Base-by-base conservation (phyloP, 805 yeast genomes). In the Saturnispora mendoncae region DNA sequence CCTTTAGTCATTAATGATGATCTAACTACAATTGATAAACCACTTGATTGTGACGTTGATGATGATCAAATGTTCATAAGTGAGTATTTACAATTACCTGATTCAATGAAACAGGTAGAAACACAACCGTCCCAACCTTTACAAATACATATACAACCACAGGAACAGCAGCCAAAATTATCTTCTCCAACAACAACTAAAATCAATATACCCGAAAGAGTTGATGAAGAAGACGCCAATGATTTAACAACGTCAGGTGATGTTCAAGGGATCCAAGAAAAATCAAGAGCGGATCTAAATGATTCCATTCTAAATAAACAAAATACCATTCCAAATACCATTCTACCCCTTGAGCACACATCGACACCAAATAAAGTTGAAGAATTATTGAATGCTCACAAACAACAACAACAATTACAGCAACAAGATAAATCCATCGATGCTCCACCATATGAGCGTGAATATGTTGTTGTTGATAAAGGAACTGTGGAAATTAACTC, bases 401-500 rank as follows among this genome's bases (percentile, higher is more conserved):
- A 41, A 20, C 21, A 26, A 13, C 39, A 33, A 15, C 37, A 39
- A 10, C 24, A 24, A 13, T 29, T 38, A 20, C 38, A 34, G 18
- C n/a, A n/a, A n/a, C n/a, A n/a, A n/a, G n/a, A n/a, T n/a, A n/a
- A 28, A 32, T 13, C 35, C 29, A 18, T 14, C 4, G 20, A 32
- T 14, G 14, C n/a, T n/a, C 37, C 33, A 25, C 29, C 26, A 15
- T 29, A 78, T 43, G 95, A 86, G 51, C 79, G 76, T 49, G 97
- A 87, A 54, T 90, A 90, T 52, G 97, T 90, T 26, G 94, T 90
- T 30, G 88, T 90, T 23, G 97, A 90, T 58, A 92, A 90, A 58
- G 74, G 94, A 38, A 85, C 92, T 0, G 97, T 90, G 3, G 97
- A 92, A 57, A 94, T 90, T 7, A 90, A 90, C 64, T 90, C 95